These are phyloP conservation scores for Phytopythium delawarense DNA, from an alignment of 352 stramenopile genomes.

Conservation along the genomic window DNA sequence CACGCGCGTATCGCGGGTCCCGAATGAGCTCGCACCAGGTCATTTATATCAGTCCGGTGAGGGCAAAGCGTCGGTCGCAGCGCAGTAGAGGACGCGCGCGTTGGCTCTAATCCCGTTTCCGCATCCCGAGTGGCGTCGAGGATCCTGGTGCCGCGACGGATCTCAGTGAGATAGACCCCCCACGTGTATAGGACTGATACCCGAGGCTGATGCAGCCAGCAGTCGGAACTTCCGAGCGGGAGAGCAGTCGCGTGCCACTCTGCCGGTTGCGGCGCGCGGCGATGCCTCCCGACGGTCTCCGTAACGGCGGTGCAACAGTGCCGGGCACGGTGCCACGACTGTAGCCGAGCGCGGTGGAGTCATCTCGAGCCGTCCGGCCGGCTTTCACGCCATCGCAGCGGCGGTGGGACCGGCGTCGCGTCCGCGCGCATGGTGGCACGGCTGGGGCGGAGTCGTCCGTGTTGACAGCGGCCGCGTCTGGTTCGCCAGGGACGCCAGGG, in stretches of 20 bases:
- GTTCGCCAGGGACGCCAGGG: too few relatives aligned
- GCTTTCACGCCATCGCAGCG: background rate
- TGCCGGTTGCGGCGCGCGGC: background rate
- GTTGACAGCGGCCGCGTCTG: too few relatives aligned
- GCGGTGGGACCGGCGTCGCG: background rate
- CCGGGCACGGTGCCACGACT: background rate
- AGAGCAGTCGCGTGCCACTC: background rate
- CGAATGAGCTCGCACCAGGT: conserved; percentile 2
- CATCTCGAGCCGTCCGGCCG: background rate
- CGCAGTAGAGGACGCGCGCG: background rate
- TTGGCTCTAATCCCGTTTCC: background rate
- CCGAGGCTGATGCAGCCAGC: background rate
- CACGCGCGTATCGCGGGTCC: background rate
- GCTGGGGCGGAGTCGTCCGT: too few relatives aligned
- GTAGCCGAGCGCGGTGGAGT: background rate
- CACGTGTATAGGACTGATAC: background rate
- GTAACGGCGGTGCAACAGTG: background rate
- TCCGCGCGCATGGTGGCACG: background rate
- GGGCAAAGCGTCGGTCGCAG: background rate
- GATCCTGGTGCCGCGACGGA: too few relatives aligned
- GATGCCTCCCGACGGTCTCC: background rate
- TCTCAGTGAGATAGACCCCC: too few relatives aligned
- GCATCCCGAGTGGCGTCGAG: background rate
- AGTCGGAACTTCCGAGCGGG: too few relatives aligned
- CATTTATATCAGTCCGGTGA: conserved; percentile 8